Evolutionary conservation across 2,329 filamentous ascomycete genomes (phyloP), one percentile per base, ranked within the genome.

Genomic region (Orbilia javanica): DNA sequence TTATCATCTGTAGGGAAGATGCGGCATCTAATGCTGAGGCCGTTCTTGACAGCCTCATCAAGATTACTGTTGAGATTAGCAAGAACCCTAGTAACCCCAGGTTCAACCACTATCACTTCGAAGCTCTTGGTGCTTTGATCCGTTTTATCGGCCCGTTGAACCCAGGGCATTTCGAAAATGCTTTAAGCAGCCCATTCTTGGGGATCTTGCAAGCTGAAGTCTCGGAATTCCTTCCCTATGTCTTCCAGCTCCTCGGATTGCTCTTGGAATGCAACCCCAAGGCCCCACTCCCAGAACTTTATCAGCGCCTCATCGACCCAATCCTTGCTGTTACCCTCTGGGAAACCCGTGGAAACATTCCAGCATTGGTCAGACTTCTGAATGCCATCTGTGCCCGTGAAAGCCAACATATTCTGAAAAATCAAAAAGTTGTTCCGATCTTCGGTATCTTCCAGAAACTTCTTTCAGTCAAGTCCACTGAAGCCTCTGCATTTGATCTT

Each of bases 21-120:
- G 89, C 95, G 13, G 85, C 90, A 1, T 88, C 90, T 0, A 90
- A 96, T 60, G 87, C 91, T 4, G 93, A 97, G 81, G 89, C 88
- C 80, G 89, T 97, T n/a, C 86, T 98, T 66, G 88, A 89, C 65
- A 94, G 96, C 83, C 88, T 99, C 75, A 90, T 97, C 82, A 91
- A 89, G 79, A 97, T 99, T 82, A 97, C 94, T 60, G 92, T 92
- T 82, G 91, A 97, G 81, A 98, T 98, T 84, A 92, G 94, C 83
- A 89, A 92, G 81, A 99, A 99, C 84, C 96, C 96, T 0, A 97
- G 94, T 86, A 99, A 99, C 84, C 96, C 96, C 1, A 90, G 93
- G 11, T 99, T 99, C 86, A 97, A 97, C 85, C 99, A 99, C 86
- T 99, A 95, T 84, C 93, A 97, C 83, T 99, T 99, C 80, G 96